Conservation (phyloP, 768 basidiomycete species). For the Russula ochroleuca region DNA sequence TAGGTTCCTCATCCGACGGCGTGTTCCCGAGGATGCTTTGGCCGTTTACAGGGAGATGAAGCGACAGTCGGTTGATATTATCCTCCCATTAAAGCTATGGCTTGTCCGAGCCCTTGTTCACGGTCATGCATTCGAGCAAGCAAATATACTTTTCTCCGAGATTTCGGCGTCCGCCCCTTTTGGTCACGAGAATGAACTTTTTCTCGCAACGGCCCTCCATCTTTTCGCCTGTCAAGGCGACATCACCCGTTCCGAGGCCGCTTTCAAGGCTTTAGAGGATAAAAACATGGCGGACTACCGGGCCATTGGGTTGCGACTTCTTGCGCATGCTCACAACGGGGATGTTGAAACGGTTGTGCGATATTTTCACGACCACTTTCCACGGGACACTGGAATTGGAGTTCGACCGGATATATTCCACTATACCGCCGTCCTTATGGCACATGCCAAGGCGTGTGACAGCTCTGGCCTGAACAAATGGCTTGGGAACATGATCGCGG, state of each 20-base stretch:
- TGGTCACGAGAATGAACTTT: conserved; percentile 1
- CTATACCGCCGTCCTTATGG: conserved; percentile 54
- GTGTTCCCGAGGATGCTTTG: conserved; percentile 26
- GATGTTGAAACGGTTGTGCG: conserved; percentile 40
- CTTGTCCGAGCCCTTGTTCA: conserved; percentile 23
- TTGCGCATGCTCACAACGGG: conserved; percentile 50
- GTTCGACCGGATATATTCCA: conserved; percentile 46
- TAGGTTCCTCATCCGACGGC: conserved; percentile 16
- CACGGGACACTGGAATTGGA: conserved; percentile 30
- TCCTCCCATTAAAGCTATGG: conserved; percentile 5
- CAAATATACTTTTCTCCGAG: conserved; percentile 42
- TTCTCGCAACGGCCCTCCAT: conserved; percentile 45
- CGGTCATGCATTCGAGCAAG: conserved; percentile 36
- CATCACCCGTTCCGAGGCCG: conserved; percentile 40
- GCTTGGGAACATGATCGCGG: conserved; percentile 49
- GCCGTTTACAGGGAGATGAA: conserved; percentile 23
- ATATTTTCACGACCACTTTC: conserved; percentile 56
- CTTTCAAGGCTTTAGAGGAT: conserved; percentile 39
- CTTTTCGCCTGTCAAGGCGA: conserved; percentile 54
- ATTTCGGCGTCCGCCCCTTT: conserved; percentile 30
- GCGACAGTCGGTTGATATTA: conserved; percentile 13
- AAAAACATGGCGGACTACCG: conserved; percentile 30
- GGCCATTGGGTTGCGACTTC: conserved; percentile 48
- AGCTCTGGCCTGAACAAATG: conserved; percentile 48
- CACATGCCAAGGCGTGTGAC: conserved; percentile 47